Conservation (phyloP, 2,329 filamentous ascomycete species). For the Emmonsiellopsis sp. region DNA sequence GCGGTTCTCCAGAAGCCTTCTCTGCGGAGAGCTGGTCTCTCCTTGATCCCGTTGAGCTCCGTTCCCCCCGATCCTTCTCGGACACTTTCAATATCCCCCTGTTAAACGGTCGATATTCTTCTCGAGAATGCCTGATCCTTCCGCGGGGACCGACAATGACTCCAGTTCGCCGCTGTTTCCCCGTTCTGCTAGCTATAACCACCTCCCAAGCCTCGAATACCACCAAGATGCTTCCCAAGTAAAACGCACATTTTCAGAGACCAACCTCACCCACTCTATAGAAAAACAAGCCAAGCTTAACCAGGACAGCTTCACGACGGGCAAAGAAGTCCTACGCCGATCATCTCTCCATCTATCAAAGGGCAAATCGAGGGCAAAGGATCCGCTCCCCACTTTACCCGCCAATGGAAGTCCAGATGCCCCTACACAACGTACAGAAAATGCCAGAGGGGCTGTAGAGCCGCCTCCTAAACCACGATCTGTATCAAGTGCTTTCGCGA, state of each 20-base stretch:
- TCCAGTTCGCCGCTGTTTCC: conserved; percentile 27
- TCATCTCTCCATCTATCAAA: conserved; percentile 30
- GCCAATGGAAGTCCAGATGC: conserved; percentile 27
- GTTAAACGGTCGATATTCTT: not conserved
- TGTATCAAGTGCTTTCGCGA: conserved; percentile 43
- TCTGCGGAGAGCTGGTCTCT: conserved; percentile 37
- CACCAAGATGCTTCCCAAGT: conserved; percentile 29
- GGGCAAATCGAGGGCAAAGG: conserved; percentile 18
- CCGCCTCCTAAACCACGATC: conserved; percentile 25
- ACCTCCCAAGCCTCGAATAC: conserved; percentile 36
- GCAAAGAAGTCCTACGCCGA: conserved; percentile 33
- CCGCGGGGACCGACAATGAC: conserved; percentile 16
- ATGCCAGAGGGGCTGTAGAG: conserved; percentile 22
- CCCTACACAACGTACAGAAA: conserved; percentile 18
- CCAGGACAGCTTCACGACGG: conserved; percentile 30
- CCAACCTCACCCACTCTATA: conserved; percentile 33
- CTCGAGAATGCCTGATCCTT: conserved; percentile 26
- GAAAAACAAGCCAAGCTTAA: conserved; percentile 21
- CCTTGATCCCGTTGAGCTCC: conserved; percentile 25
- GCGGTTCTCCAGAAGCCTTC: conserved; percentile 12
- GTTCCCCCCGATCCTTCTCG: conserved; percentile 1
- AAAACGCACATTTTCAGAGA: conserved; percentile 43
- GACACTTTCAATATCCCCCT: conserved; percentile 8
- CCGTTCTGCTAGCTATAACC: conserved; percentile 51
- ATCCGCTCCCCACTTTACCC: conserved; percentile 30